These are phyloP conservation scores for Blakeslea trispora DNA, from an alignment of 371 early-diverging fungal species.

Conservation along the genomic window DNA sequence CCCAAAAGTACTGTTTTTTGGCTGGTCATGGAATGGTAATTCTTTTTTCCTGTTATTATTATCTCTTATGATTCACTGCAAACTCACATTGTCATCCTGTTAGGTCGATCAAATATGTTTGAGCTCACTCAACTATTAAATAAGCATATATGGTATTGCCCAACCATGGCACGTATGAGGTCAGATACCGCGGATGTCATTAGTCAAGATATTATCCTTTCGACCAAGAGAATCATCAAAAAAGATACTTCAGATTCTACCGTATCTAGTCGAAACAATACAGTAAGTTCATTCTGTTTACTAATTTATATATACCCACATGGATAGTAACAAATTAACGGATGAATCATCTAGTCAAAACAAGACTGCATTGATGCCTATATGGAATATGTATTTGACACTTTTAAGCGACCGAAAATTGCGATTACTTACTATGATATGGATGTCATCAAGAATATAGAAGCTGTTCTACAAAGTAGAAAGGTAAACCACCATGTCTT, in stretches of 20 bases:
- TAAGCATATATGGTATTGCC: conserved; percentile 58
- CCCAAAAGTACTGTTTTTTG: conserved; percentile 32
- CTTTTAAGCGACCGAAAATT: conserved; percentile 49
- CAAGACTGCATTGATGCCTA: conserved; percentile 49
- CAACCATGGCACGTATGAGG: conserved; percentile 57
- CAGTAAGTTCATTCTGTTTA: neutral
- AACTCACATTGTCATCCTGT: too few relatives aligned
- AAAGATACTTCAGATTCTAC: neutral
- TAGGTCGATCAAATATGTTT: conserved; percentile 17
- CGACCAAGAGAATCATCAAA: conserved; percentile 3
- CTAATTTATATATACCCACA: neutral
- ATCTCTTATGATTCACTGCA: too few relatives aligned
- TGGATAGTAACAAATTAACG: too few relatives aligned
- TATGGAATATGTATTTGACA: conserved; percentile 40
- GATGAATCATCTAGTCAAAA: conserved; percentile 35
- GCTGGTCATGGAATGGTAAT: conserved; percentile 25
- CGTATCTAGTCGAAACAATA: too few relatives aligned
- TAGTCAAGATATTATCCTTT: conserved; percentile 45
- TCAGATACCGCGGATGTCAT: conserved; percentile 48
- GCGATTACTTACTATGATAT: conserved; percentile 67
- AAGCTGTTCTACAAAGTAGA: conserved; percentile 23
- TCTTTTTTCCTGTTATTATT: neutral
- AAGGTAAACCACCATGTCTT: conserved; percentile 15
- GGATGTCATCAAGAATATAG: conserved; percentile 44
- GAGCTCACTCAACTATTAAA: conserved; percentile 61